phyloP scores from a whole-genome alignment of 2,329 filamentous ascomycete species.

The Leptographium galeiforme region DNA sequence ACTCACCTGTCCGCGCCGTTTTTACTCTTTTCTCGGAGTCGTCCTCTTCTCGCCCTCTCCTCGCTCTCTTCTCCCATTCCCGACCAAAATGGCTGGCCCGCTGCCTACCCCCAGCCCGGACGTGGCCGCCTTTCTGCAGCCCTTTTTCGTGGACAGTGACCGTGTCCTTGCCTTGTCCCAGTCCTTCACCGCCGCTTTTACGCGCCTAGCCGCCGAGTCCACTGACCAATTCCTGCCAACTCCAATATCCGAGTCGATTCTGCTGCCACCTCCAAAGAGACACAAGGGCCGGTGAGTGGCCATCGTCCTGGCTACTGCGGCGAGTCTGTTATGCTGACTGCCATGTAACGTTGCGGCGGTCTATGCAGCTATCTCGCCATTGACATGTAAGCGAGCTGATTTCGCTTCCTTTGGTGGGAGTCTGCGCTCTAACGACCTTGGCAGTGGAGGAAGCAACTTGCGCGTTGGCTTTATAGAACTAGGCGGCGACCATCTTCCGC shows the following conservation, averaged over 20 bases:
- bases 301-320: neutral
- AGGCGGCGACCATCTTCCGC: slow-evolving; percentile 16
- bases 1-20: neutral
- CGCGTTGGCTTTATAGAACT: slow-evolving; percentile 56
- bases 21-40: neutral
- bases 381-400: slow-evolving; percentile 41
- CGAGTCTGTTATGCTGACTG: neutral
- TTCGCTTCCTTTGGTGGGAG: neutral
- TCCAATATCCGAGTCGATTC: slow-evolving; percentile 45
- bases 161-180: slow-evolving; percentile 33
- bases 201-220: slow-evolving; percentile 36
- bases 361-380: slow-evolving; percentile 41
- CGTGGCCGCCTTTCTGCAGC: slow-evolving; percentile 33
- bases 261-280: slow-evolving; percentile 30
- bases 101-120: neutral
- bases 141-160: slow-evolving; percentile 33
- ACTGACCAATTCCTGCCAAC: slow-evolving; percentile 45
- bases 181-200: slow-evolving; percentile 33
- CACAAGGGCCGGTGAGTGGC: slow-evolving; percentile 34
- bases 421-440: slow-evolving; percentile 12
- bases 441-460: slow-evolving; percentile 54
- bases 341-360: neutral
- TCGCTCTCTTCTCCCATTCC: neutral
- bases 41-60: neutral
- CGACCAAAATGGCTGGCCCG: neutral